phyloP scores from a whole-genome alignment of 768 basidiomycete species.

The Calocera viscosa region DNA sequence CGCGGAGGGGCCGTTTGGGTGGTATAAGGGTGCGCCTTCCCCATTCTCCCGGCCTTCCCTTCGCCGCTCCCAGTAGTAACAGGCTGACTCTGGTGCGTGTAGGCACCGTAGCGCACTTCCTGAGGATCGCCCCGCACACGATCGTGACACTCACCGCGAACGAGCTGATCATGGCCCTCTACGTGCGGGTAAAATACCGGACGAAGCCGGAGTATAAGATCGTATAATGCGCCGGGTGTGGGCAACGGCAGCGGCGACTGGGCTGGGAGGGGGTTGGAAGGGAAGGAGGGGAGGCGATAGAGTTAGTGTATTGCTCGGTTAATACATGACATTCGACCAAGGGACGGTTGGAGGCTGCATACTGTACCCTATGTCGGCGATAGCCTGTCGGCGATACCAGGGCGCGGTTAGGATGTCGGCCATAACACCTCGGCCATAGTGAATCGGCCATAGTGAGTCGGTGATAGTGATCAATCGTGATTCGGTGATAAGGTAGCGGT shows the following conservation, averaged over 20 bases:
- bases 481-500: no score
- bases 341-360: no score
- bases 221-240: background rate
- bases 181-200: background rate
- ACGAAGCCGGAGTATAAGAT: background rate
- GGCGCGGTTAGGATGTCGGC: no score
- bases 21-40: conserved; percentile 69
- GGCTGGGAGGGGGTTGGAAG: background rate
- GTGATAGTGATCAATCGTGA: no score
- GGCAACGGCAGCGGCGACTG: background rate
- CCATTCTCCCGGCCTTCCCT: background rate
- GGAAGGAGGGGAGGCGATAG: background rate
- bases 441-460: background rate
- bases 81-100: background rate
- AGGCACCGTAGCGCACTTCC: conserved; percentile 89
- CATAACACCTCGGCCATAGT: no score
- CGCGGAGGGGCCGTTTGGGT: conserved; percentile 79
- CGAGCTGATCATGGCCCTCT: conserved; percentile 22
- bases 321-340: background rate
- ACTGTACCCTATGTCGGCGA: no score
- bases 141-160: conserved; percentile 87
- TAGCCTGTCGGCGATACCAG: no score
- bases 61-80: background rate
- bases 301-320: background rate
- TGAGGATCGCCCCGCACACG: conserved; percentile 89